A percentile compares a stretch with the other conserved stretches of the same genome.
These are phyloP conservation scores for Hymenotorrendiella dingleyae DNA, from an alignment of 2,329 filamentous ascomycete species.

Conservation along the genomic window DNA sequence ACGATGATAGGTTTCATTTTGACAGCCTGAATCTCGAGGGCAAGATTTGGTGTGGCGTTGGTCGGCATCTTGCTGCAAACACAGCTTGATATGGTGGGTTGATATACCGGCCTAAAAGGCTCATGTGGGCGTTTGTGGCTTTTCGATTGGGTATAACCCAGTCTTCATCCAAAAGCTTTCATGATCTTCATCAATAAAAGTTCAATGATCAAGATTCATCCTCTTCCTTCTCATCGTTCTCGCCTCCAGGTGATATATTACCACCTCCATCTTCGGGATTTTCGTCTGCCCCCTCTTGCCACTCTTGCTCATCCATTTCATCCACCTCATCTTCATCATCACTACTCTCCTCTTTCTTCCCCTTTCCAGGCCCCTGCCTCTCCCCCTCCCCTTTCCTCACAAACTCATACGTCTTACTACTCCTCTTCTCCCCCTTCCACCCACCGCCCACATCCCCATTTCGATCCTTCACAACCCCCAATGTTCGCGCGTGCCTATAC, in stretches of 20 bases:
- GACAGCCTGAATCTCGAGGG: too few species aligned
- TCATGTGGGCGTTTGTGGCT: too few species aligned
- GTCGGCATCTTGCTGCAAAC: too few species aligned
- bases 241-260: too few species aligned
- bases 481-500: constrained; percentile 67
- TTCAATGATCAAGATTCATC: too few species aligned
- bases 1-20: too few species aligned
- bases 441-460: constrained; percentile 37
- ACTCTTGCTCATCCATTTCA: constrained; percentile 15
- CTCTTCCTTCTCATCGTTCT: constrained; percentile 28
- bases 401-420: constrained; percentile 56
- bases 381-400: constrained; percentile 49
- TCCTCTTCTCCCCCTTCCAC: constrained; percentile 48
- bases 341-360: constrained; percentile 23
- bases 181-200: constrained; percentile 12
- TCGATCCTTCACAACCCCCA: constrained; percentile 55
- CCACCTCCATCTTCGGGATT: constrained; percentile 20
- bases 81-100: too few species aligned
- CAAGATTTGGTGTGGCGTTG: too few species aligned
- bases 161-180: too few species aligned
- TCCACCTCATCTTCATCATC: constrained; percentile 24
- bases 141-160: too few species aligned
- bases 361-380: constrained; percentile 29
- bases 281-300: constrained; percentile 25
- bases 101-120: too few species aligned